Evolutionary conservation across 2,329 filamentous ascomycete species (phyloP).

Genomic region (Curvularia spicifera): DNA sequence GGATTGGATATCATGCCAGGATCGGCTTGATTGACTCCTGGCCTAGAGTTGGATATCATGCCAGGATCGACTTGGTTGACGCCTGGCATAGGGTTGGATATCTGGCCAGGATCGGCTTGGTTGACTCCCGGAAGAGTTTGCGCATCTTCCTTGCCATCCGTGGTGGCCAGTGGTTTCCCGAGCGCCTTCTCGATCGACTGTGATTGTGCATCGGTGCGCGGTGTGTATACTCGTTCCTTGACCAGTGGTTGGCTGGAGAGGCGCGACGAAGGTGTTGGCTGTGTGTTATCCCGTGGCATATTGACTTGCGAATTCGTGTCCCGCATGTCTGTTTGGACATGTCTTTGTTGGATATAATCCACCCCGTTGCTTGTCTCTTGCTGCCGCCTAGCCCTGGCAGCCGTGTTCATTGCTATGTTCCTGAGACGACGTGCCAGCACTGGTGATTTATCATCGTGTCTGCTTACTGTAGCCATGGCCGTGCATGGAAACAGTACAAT

Average conservation of each 20-base stretch:
- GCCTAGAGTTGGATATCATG: not conserved
- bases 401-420: not conserved
- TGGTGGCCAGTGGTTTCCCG: not conserved
- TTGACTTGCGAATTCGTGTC: not conserved
- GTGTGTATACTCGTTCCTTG: not conserved
- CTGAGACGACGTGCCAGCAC: slow-evolving; percentile 11
- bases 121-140: slow-evolving; percentile 15
- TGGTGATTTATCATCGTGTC: slow-evolving; percentile 5
- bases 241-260: not conserved
- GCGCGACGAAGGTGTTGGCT: not conserved
- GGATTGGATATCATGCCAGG: slow-evolving; percentile 1
- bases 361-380: not conserved
- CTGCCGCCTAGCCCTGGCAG: not conserved
- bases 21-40: slow-evolving; percentile 14
- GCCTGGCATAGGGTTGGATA: slow-evolving; percentile 1
- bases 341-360: not conserved
- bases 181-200: not conserved
- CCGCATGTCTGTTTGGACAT: not conserved
- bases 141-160: not conserved
- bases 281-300: not conserved
- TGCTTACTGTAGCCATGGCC: slow-evolving; percentile 12
- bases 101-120: slow-evolving; percentile 6
- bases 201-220: not conserved
- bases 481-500: slow-evolving; percentile 7
- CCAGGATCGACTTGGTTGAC: slow-evolving; percentile 14